These are phyloP conservation scores for Daphne laureola DNA, from an alignment of 441 rosid genomes.

Conservation along the genomic window DNA sequence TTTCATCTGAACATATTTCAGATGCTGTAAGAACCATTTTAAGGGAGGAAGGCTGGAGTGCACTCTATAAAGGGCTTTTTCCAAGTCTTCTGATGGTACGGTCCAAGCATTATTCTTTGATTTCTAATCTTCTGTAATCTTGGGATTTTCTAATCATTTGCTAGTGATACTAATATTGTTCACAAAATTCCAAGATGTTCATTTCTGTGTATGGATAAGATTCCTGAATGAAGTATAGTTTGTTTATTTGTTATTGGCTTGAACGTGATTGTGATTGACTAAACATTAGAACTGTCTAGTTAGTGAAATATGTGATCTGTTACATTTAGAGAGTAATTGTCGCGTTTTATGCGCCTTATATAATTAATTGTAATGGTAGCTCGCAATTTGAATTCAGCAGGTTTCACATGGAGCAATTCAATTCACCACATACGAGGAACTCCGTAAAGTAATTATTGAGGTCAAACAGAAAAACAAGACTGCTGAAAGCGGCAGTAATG, in stretches of 20 bases:
- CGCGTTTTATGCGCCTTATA: constrained; percentile 8
- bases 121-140: background rate
- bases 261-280: too few relatives aligned
- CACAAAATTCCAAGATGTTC: background rate
- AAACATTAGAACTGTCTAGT: too few relatives aligned
- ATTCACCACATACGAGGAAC: constrained; percentile 87
- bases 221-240: too few relatives aligned
- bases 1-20: constrained; percentile 22
- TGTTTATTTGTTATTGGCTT: too few relatives aligned
- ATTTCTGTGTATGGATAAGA: too few relatives aligned
- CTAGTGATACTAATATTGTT: background rate
- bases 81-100: constrained; percentile 80
- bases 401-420: constrained; percentile 95
- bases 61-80: constrained; percentile 74
- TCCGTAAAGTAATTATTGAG: constrained; percentile 55
- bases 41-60: constrained; percentile 87
- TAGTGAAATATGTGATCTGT: too few relatives aligned
- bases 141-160: background rate
- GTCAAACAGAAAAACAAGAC: constrained; percentile 30
- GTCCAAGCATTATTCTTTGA: constrained; percentile 16
- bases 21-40: constrained; percentile 84
- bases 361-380: constrained; percentile 13
- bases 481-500: constrained; percentile 24
- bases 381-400: constrained; percentile 52
- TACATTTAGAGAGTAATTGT: background rate